Evolutionary conservation across 768 basidiomycete species (phyloP).

Genomic region (Hericium coralloides): DNA sequence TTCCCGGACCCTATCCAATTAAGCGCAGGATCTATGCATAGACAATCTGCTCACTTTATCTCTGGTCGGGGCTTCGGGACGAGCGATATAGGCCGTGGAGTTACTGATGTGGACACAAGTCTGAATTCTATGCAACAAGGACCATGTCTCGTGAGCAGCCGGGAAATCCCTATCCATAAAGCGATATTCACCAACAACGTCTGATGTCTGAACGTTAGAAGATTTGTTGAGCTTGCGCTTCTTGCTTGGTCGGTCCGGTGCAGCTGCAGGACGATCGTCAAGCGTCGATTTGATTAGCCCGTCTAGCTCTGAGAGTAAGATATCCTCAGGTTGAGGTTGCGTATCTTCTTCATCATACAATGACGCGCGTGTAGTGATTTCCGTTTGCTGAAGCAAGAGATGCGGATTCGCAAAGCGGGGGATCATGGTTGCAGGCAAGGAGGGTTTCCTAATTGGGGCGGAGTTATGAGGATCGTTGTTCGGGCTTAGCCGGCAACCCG

Average conservation of each 20-base stretch:
- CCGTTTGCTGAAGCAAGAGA: background rate
- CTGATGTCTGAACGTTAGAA: background rate
- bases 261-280: background rate
- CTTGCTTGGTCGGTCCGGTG: background rate
- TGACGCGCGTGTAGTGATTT: slow-evolving; percentile 1
- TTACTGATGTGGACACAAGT: slow-evolving; percentile 1
- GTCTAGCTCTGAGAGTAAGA: slow-evolving; percentile 2
- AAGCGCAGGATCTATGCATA: background rate
- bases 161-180: background rate
- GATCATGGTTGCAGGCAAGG: background rate
- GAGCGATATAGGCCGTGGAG: slow-evolving; percentile 8
- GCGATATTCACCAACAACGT: background rate
- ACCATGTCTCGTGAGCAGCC: no score
- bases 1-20: slow-evolving; percentile 15
- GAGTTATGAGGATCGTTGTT: background rate
- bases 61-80: slow-evolving; percentile 6
- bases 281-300: slow-evolving; percentile 2
- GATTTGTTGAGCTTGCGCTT: background rate
- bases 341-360: background rate
- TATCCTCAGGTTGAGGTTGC: background rate
- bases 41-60: slow-evolving; percentile 1
- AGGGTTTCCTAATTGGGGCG: background rate
- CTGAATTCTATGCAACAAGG: slow-evolving; percentile 6
- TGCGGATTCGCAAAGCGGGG: slow-evolving; percentile 3
- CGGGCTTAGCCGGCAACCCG: background rate